Percentiles rank a stretch among this genome's conserved stretches.
phyloP scores from a whole-genome alignment of 805 yeast genomes.

The Pichia cabralensis region DNA sequence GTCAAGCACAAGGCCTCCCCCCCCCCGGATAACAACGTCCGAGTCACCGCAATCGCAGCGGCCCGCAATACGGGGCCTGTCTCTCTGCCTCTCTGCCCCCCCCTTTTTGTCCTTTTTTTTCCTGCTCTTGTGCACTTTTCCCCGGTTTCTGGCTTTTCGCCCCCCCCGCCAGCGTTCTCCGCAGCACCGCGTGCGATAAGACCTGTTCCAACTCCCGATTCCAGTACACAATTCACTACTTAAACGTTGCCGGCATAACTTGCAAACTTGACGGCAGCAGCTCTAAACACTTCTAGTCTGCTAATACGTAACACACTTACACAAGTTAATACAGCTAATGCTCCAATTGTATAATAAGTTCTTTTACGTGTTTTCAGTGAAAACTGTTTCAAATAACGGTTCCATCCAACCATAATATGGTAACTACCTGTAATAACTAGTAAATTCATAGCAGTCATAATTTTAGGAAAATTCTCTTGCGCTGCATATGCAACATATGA shows the following conservation, averaged over 20 bases:
- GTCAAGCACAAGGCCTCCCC: no score
- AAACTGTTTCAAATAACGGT: constrained; percentile 35
- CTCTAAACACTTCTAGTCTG: background rate
- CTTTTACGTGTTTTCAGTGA: constrained; percentile 30
- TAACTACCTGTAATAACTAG: constrained; percentile 35
- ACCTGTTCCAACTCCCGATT: no score
- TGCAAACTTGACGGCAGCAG: constrained; percentile 1
- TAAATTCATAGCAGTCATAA: constrained; percentile 23
- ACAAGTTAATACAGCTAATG: background rate
- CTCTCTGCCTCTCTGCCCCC: no score
- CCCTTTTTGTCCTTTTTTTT: no score
- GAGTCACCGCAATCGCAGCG: no score
- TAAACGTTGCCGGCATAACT: background rate
- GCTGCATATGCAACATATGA: constrained; percentile 39
- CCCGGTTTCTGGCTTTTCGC: no score
- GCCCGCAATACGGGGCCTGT: no score
- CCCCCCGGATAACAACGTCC: no score
- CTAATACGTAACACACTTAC: constrained; percentile 2
- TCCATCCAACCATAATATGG: constrained; percentile 46
- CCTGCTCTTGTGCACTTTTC: background rate
- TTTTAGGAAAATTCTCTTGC: background rate
- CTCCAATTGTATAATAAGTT: constrained; percentile 34
- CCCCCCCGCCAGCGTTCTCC: no score
- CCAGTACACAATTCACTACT: no score
- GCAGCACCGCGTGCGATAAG: no score